These are phyloP conservation scores for Talaromyces verruculosus DNA, from an alignment of 2,329 filamentous ascomycete species.

Conservation along the genomic window DNA sequence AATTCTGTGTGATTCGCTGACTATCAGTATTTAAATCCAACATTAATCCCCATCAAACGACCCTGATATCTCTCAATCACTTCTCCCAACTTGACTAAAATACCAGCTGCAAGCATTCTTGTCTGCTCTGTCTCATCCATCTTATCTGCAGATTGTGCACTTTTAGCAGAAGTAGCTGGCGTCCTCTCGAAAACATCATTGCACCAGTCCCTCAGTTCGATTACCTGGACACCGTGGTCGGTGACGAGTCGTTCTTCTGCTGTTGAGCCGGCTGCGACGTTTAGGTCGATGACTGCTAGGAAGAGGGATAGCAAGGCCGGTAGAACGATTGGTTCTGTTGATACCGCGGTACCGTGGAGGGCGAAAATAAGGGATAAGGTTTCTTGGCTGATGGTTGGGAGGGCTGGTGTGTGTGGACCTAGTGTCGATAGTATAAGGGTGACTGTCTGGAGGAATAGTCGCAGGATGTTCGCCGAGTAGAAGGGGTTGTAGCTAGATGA, in stretches of 20 bases:
- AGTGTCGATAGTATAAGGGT: conserved; percentile 78
- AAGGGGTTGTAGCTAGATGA: conserved; percentile 57
- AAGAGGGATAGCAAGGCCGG: conserved; percentile 76
- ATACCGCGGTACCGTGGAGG: conserved; percentile 55
- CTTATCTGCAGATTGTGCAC: conserved; percentile 67
- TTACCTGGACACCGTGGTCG: conserved; percentile 70
- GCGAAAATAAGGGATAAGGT: conserved; percentile 79
- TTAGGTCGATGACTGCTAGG: conserved; percentile 78
- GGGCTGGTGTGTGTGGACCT: conserved; percentile 72
- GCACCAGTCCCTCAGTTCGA: conserved; percentile 88
- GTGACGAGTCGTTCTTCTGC: conserved; percentile 70
- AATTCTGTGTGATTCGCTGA: no score
- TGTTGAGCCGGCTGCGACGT: conserved; percentile 50
- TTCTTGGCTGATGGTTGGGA: conserved; percentile 79
- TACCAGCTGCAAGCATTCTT: conserved; percentile 67
- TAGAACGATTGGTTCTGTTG: conserved; percentile 65
- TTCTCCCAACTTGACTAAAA: conserved; percentile 78
- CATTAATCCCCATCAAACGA: conserved; percentile 69
- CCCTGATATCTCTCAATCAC: conserved; percentile 79
- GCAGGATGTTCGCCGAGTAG: conserved; percentile 72
- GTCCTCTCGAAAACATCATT: conserved; percentile 67
- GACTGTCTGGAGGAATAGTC: conserved; percentile 81
- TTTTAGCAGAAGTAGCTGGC: conserved; percentile 49
- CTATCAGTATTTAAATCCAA: conserved; percentile 45
- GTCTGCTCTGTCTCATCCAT: conserved; percentile 39